Percentiles rank a stretch among this genome's conserved stretches.
phyloP scores from a whole-genome alignment of 371 early-diverging fungal species.

The Lichtheimia corymbifera region DNA sequence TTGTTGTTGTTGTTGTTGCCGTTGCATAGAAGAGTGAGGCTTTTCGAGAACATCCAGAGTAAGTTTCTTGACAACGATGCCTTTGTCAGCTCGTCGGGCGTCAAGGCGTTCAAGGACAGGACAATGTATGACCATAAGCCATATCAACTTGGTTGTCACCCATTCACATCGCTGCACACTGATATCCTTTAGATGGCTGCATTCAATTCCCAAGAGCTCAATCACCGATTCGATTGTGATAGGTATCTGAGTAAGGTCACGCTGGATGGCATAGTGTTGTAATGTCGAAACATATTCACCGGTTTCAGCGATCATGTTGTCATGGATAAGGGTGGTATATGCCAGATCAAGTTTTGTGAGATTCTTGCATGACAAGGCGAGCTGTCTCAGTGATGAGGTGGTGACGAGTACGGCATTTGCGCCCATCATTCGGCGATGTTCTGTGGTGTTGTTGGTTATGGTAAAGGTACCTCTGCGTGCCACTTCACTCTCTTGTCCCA shows the following conservation, averaged over 20 bases:
- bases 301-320: conserved; percentile 55
- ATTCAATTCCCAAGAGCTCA: conserved; percentile 45
- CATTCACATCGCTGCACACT: conserved; percentile 58
- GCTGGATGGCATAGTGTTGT: conserved; percentile 51
- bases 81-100: conserved; percentile 43
- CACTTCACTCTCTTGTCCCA: no score
- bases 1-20: not conserved
- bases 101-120: conserved; percentile 40
- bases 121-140: conserved; percentile 40
- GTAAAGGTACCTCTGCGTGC: no score
- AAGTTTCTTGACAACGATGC: conserved; percentile 29
- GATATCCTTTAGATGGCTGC: conserved; percentile 42
- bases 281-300: conserved; percentile 60
- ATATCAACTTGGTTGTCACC: conserved; percentile 54
- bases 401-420: conserved; percentile 36
- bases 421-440: conserved; percentile 14
- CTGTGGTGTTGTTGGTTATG: no score
- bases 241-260: conserved; percentile 53
- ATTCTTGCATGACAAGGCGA: conserved; percentile 48
- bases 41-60: not conserved
- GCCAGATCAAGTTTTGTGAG: conserved; percentile 50
- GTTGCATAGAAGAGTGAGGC: not conserved
- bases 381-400: conserved; percentile 55
- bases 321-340: conserved; percentile 43
- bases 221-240: conserved; percentile 48